These are phyloP conservation scores for Fusarium globosum DNA, from an alignment of 2,329 filamentous ascomycete species.

Conservation along the genomic window DNA sequence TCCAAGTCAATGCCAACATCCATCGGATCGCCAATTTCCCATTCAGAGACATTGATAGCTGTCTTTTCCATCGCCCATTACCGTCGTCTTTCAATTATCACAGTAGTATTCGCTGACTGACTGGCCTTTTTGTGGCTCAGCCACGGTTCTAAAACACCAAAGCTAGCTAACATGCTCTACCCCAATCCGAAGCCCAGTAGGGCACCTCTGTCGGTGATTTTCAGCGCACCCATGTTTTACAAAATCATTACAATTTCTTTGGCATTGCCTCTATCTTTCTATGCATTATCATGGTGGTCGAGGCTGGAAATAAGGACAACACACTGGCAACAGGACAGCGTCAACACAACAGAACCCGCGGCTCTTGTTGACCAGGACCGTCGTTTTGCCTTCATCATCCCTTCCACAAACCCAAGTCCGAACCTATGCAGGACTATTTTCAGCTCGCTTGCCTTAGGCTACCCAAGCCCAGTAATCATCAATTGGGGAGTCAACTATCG, in stretches of 20 bases:
- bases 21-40: not conserved
- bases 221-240: not conserved
- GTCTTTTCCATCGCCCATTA: not conserved
- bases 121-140: not conserved
- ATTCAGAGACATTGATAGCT: not conserved
- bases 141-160: not conserved
- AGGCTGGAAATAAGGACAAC: not conserved
- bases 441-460: not conserved
- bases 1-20: not conserved
- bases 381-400: not conserved
- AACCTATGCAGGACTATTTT: not conserved
- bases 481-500: not conserved
- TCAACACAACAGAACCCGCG: not conserved
- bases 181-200: not conserved
- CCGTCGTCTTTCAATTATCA: fast-evolving
- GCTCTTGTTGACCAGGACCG: not conserved
- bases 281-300: not conserved
- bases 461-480: not conserved
- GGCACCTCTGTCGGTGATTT: not conserved
- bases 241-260: not conserved
- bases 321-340: not conserved
- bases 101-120: too few species aligned
- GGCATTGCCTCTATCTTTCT: not conserved
- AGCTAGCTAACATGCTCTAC: not conserved
- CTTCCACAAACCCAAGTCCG: not conserved